Conservation (phyloP, 2,329 filamentous ascomycete species). For the Trichoderma pleuroti region DNA sequence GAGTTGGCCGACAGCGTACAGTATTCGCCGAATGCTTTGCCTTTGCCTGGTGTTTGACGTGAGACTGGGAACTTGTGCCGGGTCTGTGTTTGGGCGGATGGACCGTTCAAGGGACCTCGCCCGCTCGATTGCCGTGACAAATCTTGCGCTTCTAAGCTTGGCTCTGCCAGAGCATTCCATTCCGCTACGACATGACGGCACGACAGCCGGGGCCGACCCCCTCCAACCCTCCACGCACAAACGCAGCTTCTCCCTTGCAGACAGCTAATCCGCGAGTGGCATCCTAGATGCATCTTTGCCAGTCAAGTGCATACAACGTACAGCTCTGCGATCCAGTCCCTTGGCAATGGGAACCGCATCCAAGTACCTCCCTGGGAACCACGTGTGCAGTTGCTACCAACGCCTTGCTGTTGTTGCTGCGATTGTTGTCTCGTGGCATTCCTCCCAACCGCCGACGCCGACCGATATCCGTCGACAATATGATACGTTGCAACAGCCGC, state of each 20-base stretch:
- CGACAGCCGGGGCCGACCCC: not conserved
- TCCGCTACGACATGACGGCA: not conserved
- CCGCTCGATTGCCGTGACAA: not conserved
- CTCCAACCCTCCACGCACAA: not conserved
- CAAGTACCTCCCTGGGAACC: not conserved
- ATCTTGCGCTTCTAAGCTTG: not conserved
- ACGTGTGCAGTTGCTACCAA: not conserved
- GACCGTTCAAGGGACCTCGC: not conserved
- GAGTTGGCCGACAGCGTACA: not conserved
- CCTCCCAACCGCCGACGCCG: not conserved
- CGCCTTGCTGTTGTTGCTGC: not conserved
- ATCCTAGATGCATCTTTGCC: not conserved
- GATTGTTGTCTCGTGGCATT: not conserved
- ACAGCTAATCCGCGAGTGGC: not conserved
- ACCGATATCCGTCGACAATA: slow-evolving; percentile 6
- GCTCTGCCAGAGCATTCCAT: slow-evolving; percentile 1
- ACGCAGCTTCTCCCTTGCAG: not conserved
- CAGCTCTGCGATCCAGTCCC: not conserved
- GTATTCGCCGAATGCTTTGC: not conserved
- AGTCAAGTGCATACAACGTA: not conserved
- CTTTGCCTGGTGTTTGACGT: too few species aligned
- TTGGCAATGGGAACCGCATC: not conserved
- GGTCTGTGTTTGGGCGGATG: not conserved
- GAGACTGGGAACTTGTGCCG: not conserved
- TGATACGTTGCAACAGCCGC: not conserved